phyloP scores from a whole-genome alignment of 257 asterid species.

The Rubia yunnanensis region DNA sequence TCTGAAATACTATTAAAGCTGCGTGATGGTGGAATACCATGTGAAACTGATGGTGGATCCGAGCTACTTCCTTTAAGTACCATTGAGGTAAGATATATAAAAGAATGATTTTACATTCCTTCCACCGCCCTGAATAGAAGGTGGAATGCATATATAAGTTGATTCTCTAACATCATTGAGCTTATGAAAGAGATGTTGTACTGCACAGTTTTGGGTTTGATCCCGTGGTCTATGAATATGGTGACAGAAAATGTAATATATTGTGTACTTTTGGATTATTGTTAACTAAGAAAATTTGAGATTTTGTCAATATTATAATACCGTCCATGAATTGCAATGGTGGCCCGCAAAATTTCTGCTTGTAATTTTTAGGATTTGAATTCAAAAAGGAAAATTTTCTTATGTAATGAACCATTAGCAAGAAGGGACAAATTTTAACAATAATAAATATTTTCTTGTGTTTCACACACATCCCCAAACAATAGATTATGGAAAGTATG shows the following conservation, averaged over 20 bases:
- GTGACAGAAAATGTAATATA: background rate
- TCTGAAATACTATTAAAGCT: slow-evolving; percentile 47
- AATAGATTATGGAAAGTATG: background rate
- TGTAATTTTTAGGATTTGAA: background rate
- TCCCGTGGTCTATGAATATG: background rate
- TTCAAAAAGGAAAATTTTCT: background rate
- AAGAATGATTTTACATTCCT: slow-evolving; percentile 7
- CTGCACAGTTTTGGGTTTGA: background rate
- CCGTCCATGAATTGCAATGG: background rate
- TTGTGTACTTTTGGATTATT: background rate
- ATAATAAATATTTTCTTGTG: background rate
- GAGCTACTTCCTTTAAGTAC: slow-evolving; percentile 67
- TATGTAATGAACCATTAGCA: background rate
- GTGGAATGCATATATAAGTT: background rate
- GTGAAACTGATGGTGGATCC: slow-evolving; percentile 71
- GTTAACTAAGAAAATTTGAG: background rate
- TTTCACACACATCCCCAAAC: background rate
- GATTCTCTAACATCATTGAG: background rate
- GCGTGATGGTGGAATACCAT: slow-evolving; percentile 66
- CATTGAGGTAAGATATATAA: slow-evolving; percentile 48
- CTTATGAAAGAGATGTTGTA: background rate
- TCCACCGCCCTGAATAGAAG: background rate
- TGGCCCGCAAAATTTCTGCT: background rate
- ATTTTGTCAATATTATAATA: background rate
- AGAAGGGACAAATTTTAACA: background rate